Conservation (phyloP, 306 rosid genomes). For the Benincasa hispida region DNA sequence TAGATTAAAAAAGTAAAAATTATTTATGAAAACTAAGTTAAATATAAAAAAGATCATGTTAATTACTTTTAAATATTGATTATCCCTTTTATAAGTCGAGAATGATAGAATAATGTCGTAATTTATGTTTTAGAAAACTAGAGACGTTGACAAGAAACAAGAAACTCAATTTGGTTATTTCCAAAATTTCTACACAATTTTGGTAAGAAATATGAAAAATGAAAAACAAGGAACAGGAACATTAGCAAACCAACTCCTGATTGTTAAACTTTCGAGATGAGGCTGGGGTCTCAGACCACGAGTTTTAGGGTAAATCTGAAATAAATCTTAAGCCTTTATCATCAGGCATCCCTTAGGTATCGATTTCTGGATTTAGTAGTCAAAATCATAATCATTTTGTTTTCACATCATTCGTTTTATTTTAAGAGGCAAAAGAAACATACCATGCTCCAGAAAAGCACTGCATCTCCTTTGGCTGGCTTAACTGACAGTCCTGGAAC, state of each 20-base stretch:
- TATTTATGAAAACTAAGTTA: too few relatives aligned
- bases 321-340: background rate
- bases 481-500: conserved; percentile 61
- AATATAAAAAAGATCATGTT: too few relatives aligned
- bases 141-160: background rate
- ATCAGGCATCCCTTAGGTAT: background rate
- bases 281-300: background rate
- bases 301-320: background rate
- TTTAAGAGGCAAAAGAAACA: conserved; percentile 17
- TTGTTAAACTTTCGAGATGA: background rate
- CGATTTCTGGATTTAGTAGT: background rate
- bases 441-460: conserved; percentile 99
- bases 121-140: background rate
- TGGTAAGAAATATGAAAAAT: background rate
- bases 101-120: too few relatives aligned
- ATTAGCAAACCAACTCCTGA: background rate
- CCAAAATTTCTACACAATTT: background rate
- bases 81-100: too few relatives aligned
- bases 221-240: background rate
- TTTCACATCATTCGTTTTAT: background rate
- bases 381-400: background rate
- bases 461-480: conserved; percentile 80
- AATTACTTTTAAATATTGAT: too few relatives aligned
- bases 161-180: background rate
- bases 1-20: background rate